phyloP scores from a whole-genome alignment of 228 moss, liverwort and hornwort species.

The Sphagnum magellanicum region DNA sequence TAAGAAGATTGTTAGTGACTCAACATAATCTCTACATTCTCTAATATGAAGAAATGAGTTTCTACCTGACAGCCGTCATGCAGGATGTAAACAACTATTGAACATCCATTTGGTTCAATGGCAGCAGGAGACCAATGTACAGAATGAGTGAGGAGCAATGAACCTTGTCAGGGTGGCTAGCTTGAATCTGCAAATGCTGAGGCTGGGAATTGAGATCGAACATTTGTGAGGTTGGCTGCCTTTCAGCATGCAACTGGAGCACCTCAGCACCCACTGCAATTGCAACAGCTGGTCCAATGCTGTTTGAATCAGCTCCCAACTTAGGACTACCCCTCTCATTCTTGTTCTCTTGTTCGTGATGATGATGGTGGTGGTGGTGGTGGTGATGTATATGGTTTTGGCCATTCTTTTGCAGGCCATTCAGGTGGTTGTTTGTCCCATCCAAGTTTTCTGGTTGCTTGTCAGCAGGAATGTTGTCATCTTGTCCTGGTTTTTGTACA shows the following conservation, averaged over 20 bases:
- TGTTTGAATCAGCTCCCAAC: conserved; percentile 59
- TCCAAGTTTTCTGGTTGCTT: conserved; percentile 28
- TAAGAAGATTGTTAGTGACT: not conserved
- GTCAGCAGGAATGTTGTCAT: conserved; percentile 22
- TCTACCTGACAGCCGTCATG: not conserved
- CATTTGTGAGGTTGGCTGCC: conserved; percentile 56
- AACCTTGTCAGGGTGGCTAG: conserved; percentile 69
- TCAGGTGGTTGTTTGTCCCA: conserved; percentile 21
- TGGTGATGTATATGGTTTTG: conserved; percentile 72
- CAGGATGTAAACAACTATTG: not conserved
- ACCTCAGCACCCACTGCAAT: conserved; percentile 76
- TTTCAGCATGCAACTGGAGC: conserved; percentile 42
- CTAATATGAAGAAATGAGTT: not conserved
- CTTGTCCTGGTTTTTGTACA: conserved; percentile 22
- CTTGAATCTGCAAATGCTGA: conserved; percentile 63
- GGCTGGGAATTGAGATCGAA: conserved; percentile 78
- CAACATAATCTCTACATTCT: too few species aligned
- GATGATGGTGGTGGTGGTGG: conserved; percentile 84
- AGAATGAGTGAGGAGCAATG: conserved; percentile 1
- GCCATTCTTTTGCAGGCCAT: conserved; percentile 16
- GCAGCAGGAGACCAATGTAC: not conserved
- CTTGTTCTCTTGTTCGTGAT: conserved; percentile 26
- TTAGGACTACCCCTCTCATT: conserved; percentile 35
- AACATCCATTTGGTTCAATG: not conserved
- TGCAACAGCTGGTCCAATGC: conserved; percentile 68